phyloP scores from a whole-genome alignment of 371 early-diverging fungal genomes.

The Actinomortierella wolfii region DNA sequence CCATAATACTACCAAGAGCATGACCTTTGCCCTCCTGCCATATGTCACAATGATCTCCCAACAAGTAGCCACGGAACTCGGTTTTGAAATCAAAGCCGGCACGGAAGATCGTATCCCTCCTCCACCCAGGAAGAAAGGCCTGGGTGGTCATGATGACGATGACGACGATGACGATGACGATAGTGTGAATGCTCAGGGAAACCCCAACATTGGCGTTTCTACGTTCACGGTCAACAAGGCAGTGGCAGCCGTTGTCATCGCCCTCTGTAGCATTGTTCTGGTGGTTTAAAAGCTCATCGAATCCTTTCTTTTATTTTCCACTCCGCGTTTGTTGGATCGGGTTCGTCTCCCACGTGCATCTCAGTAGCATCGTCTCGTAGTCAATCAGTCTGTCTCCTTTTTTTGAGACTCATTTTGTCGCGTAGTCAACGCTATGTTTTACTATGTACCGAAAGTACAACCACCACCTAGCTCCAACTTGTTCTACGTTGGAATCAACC shows the following conservation, averaged over 20 bases:
- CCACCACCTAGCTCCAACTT: too few species aligned
- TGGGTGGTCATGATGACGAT: neutral
- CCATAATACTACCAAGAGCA: slow-evolving; percentile 11
- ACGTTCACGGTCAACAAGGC: slow-evolving; percentile 2
- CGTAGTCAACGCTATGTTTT: too few species aligned
- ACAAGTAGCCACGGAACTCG: slow-evolving; percentile 6
- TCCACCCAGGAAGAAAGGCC: slow-evolving; percentile 3
- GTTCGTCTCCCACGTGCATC: too few species aligned
- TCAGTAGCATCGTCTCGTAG: too few species aligned
- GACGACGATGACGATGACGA: neutral
- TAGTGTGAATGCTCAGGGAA: neutral
- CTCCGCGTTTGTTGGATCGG: too few species aligned
- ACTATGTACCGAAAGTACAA: too few species aligned
- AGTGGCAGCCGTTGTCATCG: too few species aligned
- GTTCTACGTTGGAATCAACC: too few species aligned
- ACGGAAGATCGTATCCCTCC: slow-evolving; percentile 9
- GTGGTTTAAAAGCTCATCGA: neutral
- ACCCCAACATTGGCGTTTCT: neutral
- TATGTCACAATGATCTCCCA: slow-evolving; percentile 12
- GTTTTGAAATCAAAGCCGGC: slow-evolving; percentile 5
- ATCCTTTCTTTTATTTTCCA: too few species aligned
- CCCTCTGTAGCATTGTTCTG: neutral
- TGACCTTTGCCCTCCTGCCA: slow-evolving; percentile 8
- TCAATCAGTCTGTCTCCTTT: too few species aligned
- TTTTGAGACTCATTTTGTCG: too few species aligned